Conservation (phyloP, 116 monocot genomes). For the Phalaenopsis hybrid region DNA sequence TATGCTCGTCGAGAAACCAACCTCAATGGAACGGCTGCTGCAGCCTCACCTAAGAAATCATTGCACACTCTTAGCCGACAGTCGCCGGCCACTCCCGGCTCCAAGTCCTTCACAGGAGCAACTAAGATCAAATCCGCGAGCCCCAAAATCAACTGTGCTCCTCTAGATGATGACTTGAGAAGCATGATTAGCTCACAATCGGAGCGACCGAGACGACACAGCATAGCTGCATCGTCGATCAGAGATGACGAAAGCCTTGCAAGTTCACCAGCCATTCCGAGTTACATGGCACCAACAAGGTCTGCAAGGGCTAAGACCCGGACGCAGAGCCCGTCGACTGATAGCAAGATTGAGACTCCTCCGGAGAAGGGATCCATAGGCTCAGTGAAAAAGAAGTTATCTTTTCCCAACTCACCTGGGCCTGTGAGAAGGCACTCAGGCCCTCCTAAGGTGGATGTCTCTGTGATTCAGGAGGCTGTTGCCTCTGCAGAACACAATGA, state of each 20-base stretch:
- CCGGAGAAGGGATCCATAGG: constrained; percentile 20
- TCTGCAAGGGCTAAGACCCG: constrained; percentile 44
- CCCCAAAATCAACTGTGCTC: constrained; percentile 17
- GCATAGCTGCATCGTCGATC: constrained; percentile 33
- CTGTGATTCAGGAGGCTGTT: constrained; percentile 14
- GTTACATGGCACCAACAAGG: constrained; percentile 54
- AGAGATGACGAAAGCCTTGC: constrained; percentile 52
- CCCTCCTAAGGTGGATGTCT: constrained; percentile 42
- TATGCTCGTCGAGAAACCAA: constrained; percentile 20
- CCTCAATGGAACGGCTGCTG: constrained; percentile 6
- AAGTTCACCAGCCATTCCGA: constrained; percentile 34
- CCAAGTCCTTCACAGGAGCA: constrained; percentile 1
- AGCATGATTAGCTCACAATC: constrained; percentile 40
- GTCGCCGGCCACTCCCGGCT: constrained; percentile 27
- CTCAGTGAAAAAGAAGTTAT: constrained; percentile 43
- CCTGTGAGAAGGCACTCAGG: constrained; percentile 40
- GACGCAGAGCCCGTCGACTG: constrained; percentile 23
- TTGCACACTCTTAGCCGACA: constrained; percentile 22
- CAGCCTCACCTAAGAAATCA: constrained; percentile 16
- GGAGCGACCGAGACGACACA: constrained; percentile 43
- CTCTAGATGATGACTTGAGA: constrained; percentile 34
- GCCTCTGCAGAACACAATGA: background rate
- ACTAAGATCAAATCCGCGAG: constrained; percentile 23
- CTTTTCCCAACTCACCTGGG: constrained; percentile 23
- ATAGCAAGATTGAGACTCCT: constrained; percentile 14